A percentile compares a stretch with the other conserved stretches of the same genome.
phyloP scores from a whole-genome alignment of 2,329 filamentous ascomycete genomes.

The Ceratocystis variospora region DNA sequence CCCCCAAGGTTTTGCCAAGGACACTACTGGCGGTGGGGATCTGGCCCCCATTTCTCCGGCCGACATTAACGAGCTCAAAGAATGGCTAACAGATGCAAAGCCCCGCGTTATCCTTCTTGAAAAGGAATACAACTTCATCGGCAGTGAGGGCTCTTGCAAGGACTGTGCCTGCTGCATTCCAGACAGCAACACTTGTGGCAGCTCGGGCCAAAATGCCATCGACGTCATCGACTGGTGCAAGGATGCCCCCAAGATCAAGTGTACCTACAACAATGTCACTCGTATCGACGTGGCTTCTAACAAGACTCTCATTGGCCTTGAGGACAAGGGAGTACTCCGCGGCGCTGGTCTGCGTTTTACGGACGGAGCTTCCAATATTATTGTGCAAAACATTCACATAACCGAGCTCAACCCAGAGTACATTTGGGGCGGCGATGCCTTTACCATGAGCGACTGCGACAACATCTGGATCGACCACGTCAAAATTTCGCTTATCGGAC shows the following conservation, averaged over 20 bases:
- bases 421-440: constrained; percentile 29
- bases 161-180: neutral
- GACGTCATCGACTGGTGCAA: constrained; percentile 23
- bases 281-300: constrained; percentile 28
- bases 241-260: constrained; percentile 16
- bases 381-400: constrained; percentile 29
- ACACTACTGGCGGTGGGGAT: constrained; percentile 39
- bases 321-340: constrained; percentile 28
- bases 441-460: constrained; percentile 26
- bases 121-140: constrained; percentile 24
- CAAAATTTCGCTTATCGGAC: constrained; percentile 32
- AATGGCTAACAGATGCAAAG: constrained; percentile 24
- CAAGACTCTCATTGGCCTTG: constrained; percentile 31
- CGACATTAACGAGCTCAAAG: constrained; percentile 31
- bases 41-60: constrained; percentile 33
- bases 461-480: constrained; percentile 28
- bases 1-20: constrained; percentile 25
- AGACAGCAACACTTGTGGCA: neutral
- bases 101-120: constrained; percentile 29
- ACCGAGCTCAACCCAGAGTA: constrained; percentile 26
- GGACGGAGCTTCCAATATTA: constrained; percentile 26
- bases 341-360: constrained; percentile 30
- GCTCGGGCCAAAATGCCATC: constrained; percentile 16
- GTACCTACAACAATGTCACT: constrained; percentile 27
- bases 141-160: constrained; percentile 20